Conservation (phyloP, 2,329 filamentous ascomycete species). For the Colletotrichum musae region DNA sequence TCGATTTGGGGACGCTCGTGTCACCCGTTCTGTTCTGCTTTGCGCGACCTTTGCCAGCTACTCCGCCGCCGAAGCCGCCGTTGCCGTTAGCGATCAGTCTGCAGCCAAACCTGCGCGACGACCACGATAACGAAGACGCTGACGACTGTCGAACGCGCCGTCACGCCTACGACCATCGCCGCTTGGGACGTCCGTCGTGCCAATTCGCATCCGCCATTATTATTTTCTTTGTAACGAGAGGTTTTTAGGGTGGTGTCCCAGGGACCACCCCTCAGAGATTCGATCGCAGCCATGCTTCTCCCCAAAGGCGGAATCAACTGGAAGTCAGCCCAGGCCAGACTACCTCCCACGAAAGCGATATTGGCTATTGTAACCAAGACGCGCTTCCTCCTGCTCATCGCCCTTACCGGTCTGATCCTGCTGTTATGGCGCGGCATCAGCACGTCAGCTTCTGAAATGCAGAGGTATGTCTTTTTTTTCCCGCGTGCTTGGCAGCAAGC, state of each 20-base stretch:
- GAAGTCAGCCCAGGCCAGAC: constrained; percentile 86
- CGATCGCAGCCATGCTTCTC: constrained; percentile 77
- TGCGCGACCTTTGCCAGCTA: constrained; percentile 4
- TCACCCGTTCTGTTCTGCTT: constrained; percentile 8
- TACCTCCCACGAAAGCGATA: constrained; percentile 83
- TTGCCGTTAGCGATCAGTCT: constrained; percentile 12
- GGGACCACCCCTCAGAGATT: constrained; percentile 50
- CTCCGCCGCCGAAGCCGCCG: constrained; percentile 16
- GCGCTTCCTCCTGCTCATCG: constrained; percentile 82
- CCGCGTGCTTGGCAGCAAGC: not conserved
- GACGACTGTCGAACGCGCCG: constrained; percentile 9
- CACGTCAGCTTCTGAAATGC: constrained; percentile 86
- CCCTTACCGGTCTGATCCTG: constrained; percentile 78
- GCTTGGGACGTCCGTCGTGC: constrained; percentile 28
- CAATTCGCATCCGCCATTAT: not conserved
- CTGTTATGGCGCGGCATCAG: constrained; percentile 91
- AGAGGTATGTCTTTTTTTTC: constrained; percentile 75
- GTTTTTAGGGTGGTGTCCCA: constrained; percentile 55
- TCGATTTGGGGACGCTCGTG: constrained; percentile 24
- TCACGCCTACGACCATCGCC: constrained; percentile 1
- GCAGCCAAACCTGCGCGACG: not conserved
- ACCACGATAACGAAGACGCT: constrained; percentile 20
- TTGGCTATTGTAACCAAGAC: constrained; percentile 81
- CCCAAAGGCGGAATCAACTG: constrained; percentile 92
- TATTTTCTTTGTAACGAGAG: constrained; percentile 32